Conservation (phyloP, 1,139 yeast genomes). For the Suhomyces bolitotheri region DNA sequence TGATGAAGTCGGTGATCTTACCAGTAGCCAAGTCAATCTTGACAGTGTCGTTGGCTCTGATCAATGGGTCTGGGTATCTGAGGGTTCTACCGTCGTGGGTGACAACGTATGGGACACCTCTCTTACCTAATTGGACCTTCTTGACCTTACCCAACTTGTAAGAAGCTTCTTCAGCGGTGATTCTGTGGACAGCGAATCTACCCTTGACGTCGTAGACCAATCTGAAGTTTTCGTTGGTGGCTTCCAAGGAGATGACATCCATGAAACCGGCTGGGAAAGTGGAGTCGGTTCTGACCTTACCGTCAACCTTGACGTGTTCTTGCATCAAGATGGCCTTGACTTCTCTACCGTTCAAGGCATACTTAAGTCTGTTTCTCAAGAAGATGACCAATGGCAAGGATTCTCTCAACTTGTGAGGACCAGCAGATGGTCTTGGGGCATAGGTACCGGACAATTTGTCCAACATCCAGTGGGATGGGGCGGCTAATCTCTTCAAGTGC, state of each 20-base stretch:
- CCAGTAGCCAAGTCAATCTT: conserved; percentile 95
- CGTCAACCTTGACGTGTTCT: conserved; percentile 98
- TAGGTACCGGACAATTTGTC: conserved; percentile 99
- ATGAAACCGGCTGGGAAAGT: conserved; percentile 99
- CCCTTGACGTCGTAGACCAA: conserved; percentile 97
- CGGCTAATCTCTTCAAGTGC: conserved; percentile 97
- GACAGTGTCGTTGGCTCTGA: conserved; percentile 96
- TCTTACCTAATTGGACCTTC: conserved; percentile 97
- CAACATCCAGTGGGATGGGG: conserved; percentile 99
- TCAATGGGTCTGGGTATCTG: conserved; percentile 98
- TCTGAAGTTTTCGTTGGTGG: conserved; percentile 99
- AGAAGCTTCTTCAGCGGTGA: conserved; percentile 96
- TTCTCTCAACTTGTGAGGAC: conserved; percentile 99
- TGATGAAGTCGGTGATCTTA: conserved; percentile 86
- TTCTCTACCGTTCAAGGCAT: conserved; percentile 99
- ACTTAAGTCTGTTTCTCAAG: conserved; percentile 99
- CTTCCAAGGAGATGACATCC: conserved; percentile 96
- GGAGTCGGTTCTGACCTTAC: conserved; percentile 98
- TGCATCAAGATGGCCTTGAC: conserved; percentile 99
- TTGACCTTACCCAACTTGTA: conserved; percentile 98
- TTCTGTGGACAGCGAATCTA: conserved; percentile 99
- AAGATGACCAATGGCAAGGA: conserved; percentile 97
- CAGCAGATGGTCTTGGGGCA: conserved; percentile 99
- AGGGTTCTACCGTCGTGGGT: conserved; percentile 99
- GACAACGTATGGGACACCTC: conserved; percentile 96